A percentile compares a stretch with the other conserved stretches of the same genome.
phyloP scores from a whole-genome alignment of 2,329 filamentous ascomycete species.

The Tolypocladium ovalisporum region DNA sequence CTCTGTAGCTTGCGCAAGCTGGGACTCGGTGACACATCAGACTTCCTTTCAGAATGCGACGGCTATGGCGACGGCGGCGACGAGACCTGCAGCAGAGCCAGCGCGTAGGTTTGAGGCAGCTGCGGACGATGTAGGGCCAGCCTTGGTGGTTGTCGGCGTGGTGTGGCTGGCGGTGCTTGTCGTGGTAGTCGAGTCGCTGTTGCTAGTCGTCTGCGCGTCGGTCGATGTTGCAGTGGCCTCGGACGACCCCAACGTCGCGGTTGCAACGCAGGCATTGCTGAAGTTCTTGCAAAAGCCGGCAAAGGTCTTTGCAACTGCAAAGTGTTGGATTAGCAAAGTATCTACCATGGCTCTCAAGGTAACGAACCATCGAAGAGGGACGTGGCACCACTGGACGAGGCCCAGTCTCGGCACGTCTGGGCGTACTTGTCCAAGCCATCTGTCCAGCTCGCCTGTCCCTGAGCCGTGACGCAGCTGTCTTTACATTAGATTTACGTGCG shows the following conservation, averaged over 20 bases:
- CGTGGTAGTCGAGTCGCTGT: background rate
- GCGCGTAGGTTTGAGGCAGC: conserved; percentile 9
- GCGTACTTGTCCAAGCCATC: conserved; percentile 18
- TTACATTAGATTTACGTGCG: background rate
- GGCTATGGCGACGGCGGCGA: conserved; percentile 10
- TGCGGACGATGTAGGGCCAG: conserved; percentile 4
- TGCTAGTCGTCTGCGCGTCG: background rate
- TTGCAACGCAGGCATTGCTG: conserved; percentile 14
- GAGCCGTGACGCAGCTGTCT: conserved; percentile 11
- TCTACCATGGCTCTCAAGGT: too few relatives aligned
- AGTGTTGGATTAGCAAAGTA: background rate
- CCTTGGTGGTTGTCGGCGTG: background rate
- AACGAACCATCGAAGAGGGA: conserved; percentile 15
- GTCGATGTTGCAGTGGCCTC: conserved; percentile 1
- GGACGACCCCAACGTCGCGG: conserved; percentile 1
- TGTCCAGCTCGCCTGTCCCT: conserved; percentile 14
- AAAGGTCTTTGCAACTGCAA: conserved; percentile 16
- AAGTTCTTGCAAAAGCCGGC: conserved; percentile 19
- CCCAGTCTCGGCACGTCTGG: conserved; percentile 18
- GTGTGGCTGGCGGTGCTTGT: background rate
- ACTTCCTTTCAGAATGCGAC: conserved; percentile 11
- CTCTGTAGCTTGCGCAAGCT: background rate
- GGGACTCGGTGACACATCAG: background rate
- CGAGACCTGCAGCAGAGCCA: conserved; percentile 11
- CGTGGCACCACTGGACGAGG: conserved; percentile 13